Conservation (phyloP, 257 asterid species). For the Voacanga thouarsii region DNA sequence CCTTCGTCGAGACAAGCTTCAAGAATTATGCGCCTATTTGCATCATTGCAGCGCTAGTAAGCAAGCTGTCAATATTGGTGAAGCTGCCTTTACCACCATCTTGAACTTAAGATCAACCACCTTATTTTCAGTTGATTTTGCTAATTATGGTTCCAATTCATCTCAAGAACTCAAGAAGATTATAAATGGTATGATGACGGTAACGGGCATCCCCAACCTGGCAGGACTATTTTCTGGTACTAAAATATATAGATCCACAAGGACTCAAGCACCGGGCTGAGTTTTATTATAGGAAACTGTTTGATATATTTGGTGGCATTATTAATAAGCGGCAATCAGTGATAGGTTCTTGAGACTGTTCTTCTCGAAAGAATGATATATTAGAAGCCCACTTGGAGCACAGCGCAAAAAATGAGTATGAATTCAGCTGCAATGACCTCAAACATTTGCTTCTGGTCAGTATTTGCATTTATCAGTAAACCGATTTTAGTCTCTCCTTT, state of each 20-base stretch:
- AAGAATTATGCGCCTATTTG: neutral
- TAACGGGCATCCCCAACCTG: neutral
- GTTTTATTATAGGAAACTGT: neutral
- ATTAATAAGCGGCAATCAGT: neutral
- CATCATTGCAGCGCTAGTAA: neutral
- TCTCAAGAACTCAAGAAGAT: constrained; percentile 5
- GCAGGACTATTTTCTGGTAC: neutral
- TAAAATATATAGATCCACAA: constrained; percentile 6
- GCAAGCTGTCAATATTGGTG: neutral
- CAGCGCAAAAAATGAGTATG: no score
- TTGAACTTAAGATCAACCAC: neutral
- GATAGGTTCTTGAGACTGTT: no score
- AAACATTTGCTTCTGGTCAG: no score
- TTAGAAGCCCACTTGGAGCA: no score
- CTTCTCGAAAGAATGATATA: no score
- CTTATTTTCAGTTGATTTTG: neutral
- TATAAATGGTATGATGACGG: neutral
- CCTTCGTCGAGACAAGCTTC: constrained; percentile 7
- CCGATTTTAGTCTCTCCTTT: no score
- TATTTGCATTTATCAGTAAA: no score
- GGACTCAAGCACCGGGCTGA: neutral
- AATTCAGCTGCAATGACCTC: no score
- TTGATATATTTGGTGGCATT: constrained; percentile 1
- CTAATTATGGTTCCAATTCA: neutral
- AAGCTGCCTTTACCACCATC: neutral